Evolutionary conservation across 805 yeast species (phyloP).

Genomic region (Saccharomycopsis synnaedendra): DNA sequence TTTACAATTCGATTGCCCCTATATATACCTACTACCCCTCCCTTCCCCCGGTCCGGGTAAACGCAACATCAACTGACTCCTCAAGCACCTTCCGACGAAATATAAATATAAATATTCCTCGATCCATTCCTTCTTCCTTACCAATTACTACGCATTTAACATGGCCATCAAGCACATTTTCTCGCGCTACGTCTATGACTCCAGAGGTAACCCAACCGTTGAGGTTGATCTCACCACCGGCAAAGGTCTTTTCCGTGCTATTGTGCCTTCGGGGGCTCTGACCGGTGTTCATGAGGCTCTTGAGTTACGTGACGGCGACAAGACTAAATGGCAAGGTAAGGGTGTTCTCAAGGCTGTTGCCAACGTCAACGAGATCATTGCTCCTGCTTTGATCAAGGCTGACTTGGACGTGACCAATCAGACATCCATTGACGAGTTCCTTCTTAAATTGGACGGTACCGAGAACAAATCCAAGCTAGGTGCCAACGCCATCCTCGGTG

Average conservation of each 20-base stretch:
- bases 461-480: constrained; percentile 95
- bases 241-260: constrained; percentile 89
- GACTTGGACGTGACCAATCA: constrained; percentile 81
- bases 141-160: constrained; percentile 14
- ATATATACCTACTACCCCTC: too few species aligned
- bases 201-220: constrained; percentile 99
- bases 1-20: too few species aligned
- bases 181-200: constrained; percentile 97
- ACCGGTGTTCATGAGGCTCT: constrained; percentile 98
- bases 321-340: constrained; percentile 96
- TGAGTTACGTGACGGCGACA: constrained; percentile 97
- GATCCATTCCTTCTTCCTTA: neutral
- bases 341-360: constrained; percentile 96
- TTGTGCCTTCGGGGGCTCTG: constrained; percentile 99
- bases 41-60: too few species aligned
- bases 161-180: constrained; percentile 83
- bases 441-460: constrained; percentile 85
- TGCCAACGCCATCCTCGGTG: constrained; percentile 98
- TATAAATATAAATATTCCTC: neutral
- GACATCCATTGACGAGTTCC: constrained; percentile 76
- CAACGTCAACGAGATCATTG: constrained; percentile 90
- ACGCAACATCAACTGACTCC: too few species aligned
- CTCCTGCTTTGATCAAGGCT: constrained; percentile 82
- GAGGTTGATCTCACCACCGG: constrained; percentile 94
- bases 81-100: too few species aligned